phyloP scores from a whole-genome alignment of 2,329 filamentous ascomycete species.

The Colletotrichum incanum region DNA sequence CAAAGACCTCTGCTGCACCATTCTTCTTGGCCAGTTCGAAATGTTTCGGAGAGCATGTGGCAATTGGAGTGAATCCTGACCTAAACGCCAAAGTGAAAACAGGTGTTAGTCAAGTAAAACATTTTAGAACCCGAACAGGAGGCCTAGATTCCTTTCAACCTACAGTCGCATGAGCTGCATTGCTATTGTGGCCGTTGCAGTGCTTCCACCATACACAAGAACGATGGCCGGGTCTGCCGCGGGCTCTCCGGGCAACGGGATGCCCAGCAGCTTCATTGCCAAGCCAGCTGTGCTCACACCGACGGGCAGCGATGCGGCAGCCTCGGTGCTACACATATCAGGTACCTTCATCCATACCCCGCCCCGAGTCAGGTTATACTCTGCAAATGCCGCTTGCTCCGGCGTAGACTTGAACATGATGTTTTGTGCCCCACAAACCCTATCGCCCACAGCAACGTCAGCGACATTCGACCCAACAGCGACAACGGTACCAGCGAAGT shows the following conservation, averaged over 20 bases:
- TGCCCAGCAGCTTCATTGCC: constrained; percentile 59
- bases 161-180: constrained; percentile 53
- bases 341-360: constrained; percentile 61
- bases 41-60: constrained; percentile 54
- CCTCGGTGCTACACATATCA: constrained; percentile 59
- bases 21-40: constrained; percentile 50
- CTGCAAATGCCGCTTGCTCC: constrained; percentile 56
- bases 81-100: constrained; percentile 12
- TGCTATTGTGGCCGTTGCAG: constrained; percentile 50
- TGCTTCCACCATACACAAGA: constrained; percentile 50
- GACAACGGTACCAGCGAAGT: constrained; percentile 48
- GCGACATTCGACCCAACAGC: constrained; percentile 43
- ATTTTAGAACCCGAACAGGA: too few species aligned
- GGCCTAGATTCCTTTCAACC: constrained; percentile 15
- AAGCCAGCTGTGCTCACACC: constrained; percentile 61
- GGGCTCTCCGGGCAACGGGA: constrained; percentile 60
- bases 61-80: constrained; percentile 55
- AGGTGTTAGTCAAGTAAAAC: too few species aligned
- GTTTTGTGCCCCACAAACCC: constrained; percentile 46
- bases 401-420: not conserved
- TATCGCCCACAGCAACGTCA: constrained; percentile 46
- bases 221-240: constrained; percentile 44
- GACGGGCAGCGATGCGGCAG: constrained; percentile 62
- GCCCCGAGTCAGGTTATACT: constrained; percentile 56
- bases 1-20: constrained; percentile 57